Evolutionary conservation across 768 basidiomycete species (phyloP).

Genomic region (Boletus rubroflammeus): DNA sequence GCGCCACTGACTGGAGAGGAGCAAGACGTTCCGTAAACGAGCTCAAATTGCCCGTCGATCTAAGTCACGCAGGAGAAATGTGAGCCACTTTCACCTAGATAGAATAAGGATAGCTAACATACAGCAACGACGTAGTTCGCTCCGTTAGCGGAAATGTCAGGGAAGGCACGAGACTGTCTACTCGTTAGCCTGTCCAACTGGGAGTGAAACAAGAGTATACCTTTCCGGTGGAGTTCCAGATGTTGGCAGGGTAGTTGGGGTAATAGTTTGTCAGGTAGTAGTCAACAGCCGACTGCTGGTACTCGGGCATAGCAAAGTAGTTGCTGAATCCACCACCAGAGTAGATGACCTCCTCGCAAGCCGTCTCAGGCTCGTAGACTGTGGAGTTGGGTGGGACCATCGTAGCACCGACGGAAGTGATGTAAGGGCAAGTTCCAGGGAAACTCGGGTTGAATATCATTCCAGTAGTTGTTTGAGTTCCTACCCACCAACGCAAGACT

Average conservation of each 20-base stretch:
- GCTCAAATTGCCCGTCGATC: constrained; percentile 36
- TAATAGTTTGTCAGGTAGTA: constrained; percentile 30
- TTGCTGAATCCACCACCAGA: constrained; percentile 30
- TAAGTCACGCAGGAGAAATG: constrained; percentile 1
- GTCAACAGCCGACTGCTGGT: constrained; percentile 35
- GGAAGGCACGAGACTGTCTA: constrained; percentile 34
- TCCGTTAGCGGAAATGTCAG: constrained; percentile 36
- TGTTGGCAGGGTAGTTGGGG: constrained; percentile 22
- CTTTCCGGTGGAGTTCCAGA: constrained; percentile 27
- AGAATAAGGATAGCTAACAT: not conserved
- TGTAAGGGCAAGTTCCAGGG: constrained; percentile 42
- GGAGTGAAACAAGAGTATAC: constrained; percentile 13
- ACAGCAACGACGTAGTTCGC: constrained; percentile 29
- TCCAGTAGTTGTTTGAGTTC: constrained; percentile 21
- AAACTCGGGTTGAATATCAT: constrained; percentile 40
- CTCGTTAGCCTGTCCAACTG: constrained; percentile 31
- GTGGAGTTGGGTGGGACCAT: constrained; percentile 36
- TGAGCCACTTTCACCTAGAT: not conserved
- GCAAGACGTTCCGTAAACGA: constrained; percentile 33
- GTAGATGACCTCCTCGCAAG: constrained; percentile 22
- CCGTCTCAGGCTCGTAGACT: constrained; percentile 26
- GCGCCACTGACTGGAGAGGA: constrained; percentile 29
- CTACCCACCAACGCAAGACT: constrained; percentile 15
- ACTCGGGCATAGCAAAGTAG: constrained; percentile 40
- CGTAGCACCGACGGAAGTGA: constrained; percentile 48